phyloP scores from a whole-genome alignment of 768 basidiomycete genomes.

The Trametes cinnabarina region DNA sequence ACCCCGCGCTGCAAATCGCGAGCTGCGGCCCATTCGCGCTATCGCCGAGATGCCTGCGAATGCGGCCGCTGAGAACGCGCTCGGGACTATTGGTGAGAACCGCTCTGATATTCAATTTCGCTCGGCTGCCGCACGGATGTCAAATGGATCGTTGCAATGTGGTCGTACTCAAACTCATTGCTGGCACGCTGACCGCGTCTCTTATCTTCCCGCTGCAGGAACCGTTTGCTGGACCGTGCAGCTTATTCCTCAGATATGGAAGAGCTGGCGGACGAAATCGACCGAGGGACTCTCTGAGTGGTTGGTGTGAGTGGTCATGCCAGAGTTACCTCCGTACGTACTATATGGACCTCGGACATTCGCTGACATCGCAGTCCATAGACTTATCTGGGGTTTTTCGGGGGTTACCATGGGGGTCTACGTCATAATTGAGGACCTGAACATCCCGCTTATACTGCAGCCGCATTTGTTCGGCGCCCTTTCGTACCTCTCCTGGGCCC shows the following conservation, averaged over 20 bases:
- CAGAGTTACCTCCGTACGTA: background rate
- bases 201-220: slow-evolving; percentile 34
- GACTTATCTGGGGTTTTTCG: slow-evolving; percentile 60
- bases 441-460: slow-evolving; percentile 69
- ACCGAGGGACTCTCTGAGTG: slow-evolving; percentile 66
- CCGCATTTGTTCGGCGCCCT: slow-evolving; percentile 63
- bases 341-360: no score
- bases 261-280: slow-evolving; percentile 66
- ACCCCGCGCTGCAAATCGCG: no score
- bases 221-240: slow-evolving; percentile 65
- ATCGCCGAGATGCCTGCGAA: slow-evolving; percentile 25
- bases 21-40: no score
- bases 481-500: slow-evolving; percentile 59
- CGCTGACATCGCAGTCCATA: no score
- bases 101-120: background rate
- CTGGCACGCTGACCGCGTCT: no score
- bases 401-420: slow-evolving; percentile 64
- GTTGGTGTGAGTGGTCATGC: slow-evolving; percentile 49
- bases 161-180: no score
- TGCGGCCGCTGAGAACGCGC: slow-evolving; percentile 25
- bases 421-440: slow-evolving; percentile 59
- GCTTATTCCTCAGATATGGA: slow-evolving; percentile 69
- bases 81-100: slow-evolving; percentile 25
- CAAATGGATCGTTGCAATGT: no score
- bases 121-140: background rate